Conservation (phyloP, 2,329 filamentous ascomycete species). For the Colletotrichum scovillei region DNA sequence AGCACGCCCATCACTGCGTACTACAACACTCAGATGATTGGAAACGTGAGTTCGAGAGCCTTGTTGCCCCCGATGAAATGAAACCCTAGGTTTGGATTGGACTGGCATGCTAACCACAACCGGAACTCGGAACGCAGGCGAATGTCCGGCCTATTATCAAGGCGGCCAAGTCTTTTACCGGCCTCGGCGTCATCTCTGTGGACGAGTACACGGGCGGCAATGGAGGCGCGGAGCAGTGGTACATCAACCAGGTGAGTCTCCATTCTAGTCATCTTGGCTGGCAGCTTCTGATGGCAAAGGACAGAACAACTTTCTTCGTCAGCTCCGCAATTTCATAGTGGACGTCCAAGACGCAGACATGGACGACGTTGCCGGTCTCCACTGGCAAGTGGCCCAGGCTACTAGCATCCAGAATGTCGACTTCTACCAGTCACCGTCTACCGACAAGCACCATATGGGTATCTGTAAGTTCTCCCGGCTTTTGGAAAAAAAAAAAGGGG, state of each 20-base stretch:
- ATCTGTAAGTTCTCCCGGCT: too few species aligned
- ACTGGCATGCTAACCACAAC: too few species aligned
- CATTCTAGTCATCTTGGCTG: constrained; percentile 36
- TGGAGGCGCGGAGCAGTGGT: constrained; percentile 46
- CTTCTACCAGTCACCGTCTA: constrained; percentile 48
- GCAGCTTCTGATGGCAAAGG: constrained; percentile 40
- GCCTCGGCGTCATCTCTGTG: too few species aligned
- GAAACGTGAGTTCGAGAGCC: constrained; percentile 50
- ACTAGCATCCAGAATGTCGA: constrained; percentile 63
- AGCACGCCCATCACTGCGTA: constrained; percentile 69
- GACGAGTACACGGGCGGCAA: constrained; percentile 22
- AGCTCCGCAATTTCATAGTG: constrained; percentile 73
- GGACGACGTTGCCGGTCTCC: constrained; percentile 57
- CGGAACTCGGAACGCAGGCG: too few species aligned
- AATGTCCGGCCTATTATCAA: too few species aligned
- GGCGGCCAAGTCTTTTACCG: too few species aligned
- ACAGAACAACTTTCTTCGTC: constrained; percentile 72
- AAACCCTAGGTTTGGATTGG: neutral
- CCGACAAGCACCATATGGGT: too few species aligned
- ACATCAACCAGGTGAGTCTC: constrained; percentile 36
- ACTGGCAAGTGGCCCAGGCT: constrained; percentile 74
- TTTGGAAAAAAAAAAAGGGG: neutral
- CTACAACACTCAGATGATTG: constrained; percentile 72
- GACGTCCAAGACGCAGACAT: constrained; percentile 56
- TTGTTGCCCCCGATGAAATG: neutral